These are phyloP conservation scores for Nicotiana undulata DNA, from an alignment of 257 asterid species.

Conservation along the genomic window DNA sequence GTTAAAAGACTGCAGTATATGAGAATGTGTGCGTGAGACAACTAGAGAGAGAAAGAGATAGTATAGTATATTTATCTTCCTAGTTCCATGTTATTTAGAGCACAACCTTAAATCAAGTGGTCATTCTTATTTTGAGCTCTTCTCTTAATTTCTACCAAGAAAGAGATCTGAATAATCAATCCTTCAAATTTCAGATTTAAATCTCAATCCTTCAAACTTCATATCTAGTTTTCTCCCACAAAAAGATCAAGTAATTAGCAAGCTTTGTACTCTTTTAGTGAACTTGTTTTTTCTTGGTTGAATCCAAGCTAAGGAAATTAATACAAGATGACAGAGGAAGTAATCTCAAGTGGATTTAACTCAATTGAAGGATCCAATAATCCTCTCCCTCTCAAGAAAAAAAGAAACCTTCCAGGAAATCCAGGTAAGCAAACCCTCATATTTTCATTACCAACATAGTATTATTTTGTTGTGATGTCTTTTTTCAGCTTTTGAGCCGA, in stretches of 20 bases:
- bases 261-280: background rate
- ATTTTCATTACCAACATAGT: background rate
- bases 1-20: constrained; percentile 43
- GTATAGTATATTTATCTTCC: constrained; percentile 10
- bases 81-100: constrained; percentile 14
- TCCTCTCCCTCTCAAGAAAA: constrained; percentile 60
- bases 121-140: constrained; percentile 24
- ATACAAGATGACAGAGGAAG: constrained; percentile 50
- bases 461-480: background rate
- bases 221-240: constrained; percentile 5
- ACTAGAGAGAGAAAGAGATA: constrained; percentile 9
- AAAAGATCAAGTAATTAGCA: background rate
- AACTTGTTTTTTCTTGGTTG: background rate
- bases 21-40: constrained; percentile 18
- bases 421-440: constrained; percentile 43
- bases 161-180: constrained; percentile 6
- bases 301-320: background rate
- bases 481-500: background rate
- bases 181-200: constrained; percentile 1
- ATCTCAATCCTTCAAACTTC: constrained; percentile 12
- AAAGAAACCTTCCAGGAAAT: constrained; percentile 85
- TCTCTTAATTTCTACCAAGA: constrained; percentile 2
- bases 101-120: constrained; percentile 15
- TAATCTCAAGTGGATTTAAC: constrained; percentile 31
- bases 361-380: constrained; percentile 39